Percentiles rank a stretch among this genome's conserved stretches.
phyloP scores from a whole-genome alignment of 768 basidiomycete genomes.

The Pleurotus salmoneostramineus region DNA sequence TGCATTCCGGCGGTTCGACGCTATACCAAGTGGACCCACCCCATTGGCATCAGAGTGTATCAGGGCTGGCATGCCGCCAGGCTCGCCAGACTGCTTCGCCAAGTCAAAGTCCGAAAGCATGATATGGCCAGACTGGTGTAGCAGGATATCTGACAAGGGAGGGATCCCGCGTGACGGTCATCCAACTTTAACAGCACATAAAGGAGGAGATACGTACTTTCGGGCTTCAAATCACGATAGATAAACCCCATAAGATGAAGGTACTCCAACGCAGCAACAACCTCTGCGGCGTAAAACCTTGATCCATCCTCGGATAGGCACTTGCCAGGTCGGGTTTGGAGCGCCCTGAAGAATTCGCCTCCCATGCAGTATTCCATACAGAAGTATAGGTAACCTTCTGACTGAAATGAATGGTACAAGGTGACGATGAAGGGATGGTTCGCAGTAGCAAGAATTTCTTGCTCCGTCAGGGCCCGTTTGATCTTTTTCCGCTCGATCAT shows the following conservation, averaged over 20 bases:
- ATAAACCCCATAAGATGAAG: constrained; percentile 99
- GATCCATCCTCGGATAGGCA: constrained; percentile 94
- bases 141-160: constrained; percentile 72
- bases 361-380: constrained; percentile 99
- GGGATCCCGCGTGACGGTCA: neutral
- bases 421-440: constrained; percentile 99
- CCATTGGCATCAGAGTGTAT: constrained; percentile 89
- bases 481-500: constrained; percentile 99
- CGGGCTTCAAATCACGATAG: constrained; percentile 98
- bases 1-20: constrained; percentile 3
- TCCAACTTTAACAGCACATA: constrained; percentile 10
- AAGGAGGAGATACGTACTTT: constrained; percentile 65
- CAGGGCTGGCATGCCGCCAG: constrained; percentile 80
- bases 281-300: constrained; percentile 98
- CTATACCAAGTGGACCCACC: constrained; percentile 41
- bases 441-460: constrained; percentile 96
- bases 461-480: constrained; percentile 96
- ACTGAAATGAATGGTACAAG: constrained; percentile 98
- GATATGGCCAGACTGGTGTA: constrained; percentile 98
- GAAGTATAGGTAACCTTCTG: constrained; percentile 95
- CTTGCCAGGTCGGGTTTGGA: constrained; percentile 95
- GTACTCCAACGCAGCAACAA: constrained; percentile 96
- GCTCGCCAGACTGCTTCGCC: constrained; percentile 90
- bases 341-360: constrained; percentile 97
- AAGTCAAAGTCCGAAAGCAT: constrained; percentile 99